phyloP scores from a whole-genome alignment of 1,284 basidiomycete genomes.

The Macrocystidia cucumis region DNA sequence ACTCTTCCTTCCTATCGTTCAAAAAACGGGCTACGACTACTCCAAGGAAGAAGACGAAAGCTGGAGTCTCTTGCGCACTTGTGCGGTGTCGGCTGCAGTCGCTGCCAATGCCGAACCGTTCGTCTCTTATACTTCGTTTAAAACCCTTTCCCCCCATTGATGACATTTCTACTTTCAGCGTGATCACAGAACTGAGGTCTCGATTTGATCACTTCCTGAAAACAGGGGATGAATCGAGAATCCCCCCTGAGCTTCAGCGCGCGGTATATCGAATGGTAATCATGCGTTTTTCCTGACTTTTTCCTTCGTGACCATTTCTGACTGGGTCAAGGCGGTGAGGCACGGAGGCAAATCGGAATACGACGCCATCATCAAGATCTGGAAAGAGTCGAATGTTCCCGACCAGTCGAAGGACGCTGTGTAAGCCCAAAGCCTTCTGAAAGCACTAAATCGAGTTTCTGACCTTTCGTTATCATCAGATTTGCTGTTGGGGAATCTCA shows the following conservation, averaged over 20 bases:
- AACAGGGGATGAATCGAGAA: constrained; percentile 71
- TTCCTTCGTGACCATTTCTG: constrained; percentile 10
- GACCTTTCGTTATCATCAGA: constrained; percentile 11
- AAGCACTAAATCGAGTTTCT: not conserved
- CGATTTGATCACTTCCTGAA: constrained; percentile 73
- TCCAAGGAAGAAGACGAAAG: constrained; percentile 64
- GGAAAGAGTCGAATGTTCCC: constrained; percentile 52
- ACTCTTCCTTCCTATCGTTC: constrained; percentile 76
- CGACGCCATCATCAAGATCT: constrained; percentile 5
- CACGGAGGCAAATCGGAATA: constrained; percentile 7
- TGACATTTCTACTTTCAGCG: constrained; percentile 30
- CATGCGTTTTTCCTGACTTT: constrained; percentile 2
- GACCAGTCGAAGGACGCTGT: constrained; percentile 60
- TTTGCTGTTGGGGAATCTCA: constrained; percentile 36
- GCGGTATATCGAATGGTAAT: constrained; percentile 42
- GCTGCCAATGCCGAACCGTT: constrained; percentile 60
- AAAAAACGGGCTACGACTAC: constrained; percentile 79
- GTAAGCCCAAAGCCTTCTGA: constrained; percentile 38
- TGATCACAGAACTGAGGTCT: constrained; percentile 64
- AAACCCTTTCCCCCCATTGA: not conserved
- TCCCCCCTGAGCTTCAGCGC: constrained; percentile 71
- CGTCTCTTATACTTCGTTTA: constrained; percentile 11
- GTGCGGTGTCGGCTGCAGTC: constrained; percentile 65
- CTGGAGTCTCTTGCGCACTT: constrained; percentile 69
- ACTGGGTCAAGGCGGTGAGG: constrained; percentile 32